Evolutionary conservation across 1,139 yeast species (phyloP).

Genomic region (Arxiozyma slooffiae): DNA sequence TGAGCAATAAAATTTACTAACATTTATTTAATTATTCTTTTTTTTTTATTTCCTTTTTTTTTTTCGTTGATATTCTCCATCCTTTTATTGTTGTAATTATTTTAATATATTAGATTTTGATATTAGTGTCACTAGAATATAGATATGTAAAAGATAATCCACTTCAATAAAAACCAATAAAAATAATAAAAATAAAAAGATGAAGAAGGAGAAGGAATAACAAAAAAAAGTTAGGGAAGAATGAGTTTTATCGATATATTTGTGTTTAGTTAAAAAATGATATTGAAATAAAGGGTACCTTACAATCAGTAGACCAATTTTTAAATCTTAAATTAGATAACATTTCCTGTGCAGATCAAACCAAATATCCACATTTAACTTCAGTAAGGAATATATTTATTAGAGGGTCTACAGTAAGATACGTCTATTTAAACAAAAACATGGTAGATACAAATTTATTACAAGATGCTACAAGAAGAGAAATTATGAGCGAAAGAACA

Average conservation of each 20-base stretch:
- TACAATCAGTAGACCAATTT: constrained; percentile 91
- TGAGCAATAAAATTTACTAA: neutral
- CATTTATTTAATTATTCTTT: neutral
- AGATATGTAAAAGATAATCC: neutral
- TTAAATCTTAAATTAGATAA: constrained; percentile 86
- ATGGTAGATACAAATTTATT: constrained; percentile 88
- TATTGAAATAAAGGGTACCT: constrained; percentile 78
- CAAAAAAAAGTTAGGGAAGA: neutral
- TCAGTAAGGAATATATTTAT: constrained; percentile 86
- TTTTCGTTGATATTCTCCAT: neutral
- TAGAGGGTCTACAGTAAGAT: constrained; percentile 94
- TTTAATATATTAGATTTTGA: neutral
- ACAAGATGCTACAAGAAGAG: constrained; percentile 96
- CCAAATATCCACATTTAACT: constrained; percentile 77
- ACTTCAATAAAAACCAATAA: no score
- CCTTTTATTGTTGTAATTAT: neutral
- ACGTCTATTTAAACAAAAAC: constrained; percentile 77
- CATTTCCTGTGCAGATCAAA: constrained; percentile 62
- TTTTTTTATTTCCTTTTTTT: neutral
- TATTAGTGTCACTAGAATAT: neutral
- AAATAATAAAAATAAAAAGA: no score
- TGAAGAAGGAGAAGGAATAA: neutral
- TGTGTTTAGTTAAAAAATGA: constrained; percentile 73
- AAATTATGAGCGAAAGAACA: constrained; percentile 29
- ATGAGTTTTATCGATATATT: neutral